Percentiles rank a stretch among this genome's conserved stretches.
These are phyloP conservation scores for Magnaporthales sp. DNA, from an alignment of 2,329 filamentous ascomycete species.

Conservation along the genomic window DNA sequence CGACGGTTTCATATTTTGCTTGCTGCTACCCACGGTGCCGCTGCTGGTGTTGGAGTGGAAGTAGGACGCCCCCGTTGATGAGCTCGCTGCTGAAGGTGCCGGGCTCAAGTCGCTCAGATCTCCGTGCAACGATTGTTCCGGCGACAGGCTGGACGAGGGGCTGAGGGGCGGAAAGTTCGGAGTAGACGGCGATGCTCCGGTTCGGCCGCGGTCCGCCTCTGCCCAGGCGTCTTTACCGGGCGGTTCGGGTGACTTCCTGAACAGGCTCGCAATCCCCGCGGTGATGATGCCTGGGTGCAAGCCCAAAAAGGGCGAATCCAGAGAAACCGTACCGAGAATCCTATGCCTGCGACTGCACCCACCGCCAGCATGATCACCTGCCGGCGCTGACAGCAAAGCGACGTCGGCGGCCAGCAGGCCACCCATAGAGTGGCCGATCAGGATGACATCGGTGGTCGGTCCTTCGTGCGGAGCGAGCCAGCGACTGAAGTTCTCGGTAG, in stretches of 20 bases:
- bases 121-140: conserved; percentile 15
- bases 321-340: conserved; percentile 71
- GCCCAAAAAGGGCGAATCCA: conserved; percentile 81
- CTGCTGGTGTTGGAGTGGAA: background rate
- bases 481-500: conserved; percentile 71
- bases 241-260: conserved; percentile 37
- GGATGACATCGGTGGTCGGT: conserved; percentile 64
- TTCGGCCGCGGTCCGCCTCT: conserved; percentile 7
- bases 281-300: conserved; percentile 81
- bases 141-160: conserved; percentile 10
- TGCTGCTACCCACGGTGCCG: background rate
- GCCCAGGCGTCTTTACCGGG: conserved; percentile 12
- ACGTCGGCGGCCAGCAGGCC: conserved; percentile 77
- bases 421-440: conserved; percentile 86
- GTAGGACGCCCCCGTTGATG: conserved; percentile 7
- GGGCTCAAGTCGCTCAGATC: conserved; percentile 15
- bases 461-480: conserved; percentile 77
- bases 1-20: background rate
- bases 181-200: background rate
- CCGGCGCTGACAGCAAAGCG: conserved; percentile 41
- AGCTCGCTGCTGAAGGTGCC: conserved; percentile 11
- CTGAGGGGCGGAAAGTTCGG: conserved; percentile 3
- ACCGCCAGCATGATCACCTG: background rate
- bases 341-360: conserved; percentile 52
- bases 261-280: conserved; percentile 74